phyloP scores from a whole-genome alignment of 495 filamentous ascomycete species.

The Hypoxylon fragiforme region DNA sequence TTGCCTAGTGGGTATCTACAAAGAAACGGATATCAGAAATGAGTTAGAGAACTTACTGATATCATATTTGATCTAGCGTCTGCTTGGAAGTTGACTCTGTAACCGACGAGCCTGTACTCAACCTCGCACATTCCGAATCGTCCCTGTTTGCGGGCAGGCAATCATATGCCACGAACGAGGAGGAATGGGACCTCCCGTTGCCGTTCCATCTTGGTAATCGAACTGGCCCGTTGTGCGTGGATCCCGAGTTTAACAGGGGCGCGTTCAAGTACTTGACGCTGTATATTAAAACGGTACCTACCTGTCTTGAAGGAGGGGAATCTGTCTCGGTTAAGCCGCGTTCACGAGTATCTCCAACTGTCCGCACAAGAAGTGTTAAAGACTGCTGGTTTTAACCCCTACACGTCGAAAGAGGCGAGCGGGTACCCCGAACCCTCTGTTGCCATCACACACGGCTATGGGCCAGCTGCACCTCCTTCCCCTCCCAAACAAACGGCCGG shows the following conservation, averaged over 20 bases:
- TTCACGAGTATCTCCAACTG: not conserved
- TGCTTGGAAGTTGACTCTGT: slow-evolving; percentile 34
- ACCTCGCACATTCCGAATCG: slow-evolving; percentile 44
- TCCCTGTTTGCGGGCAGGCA: slow-evolving; percentile 38
- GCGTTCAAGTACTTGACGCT: slow-evolving; percentile 48
- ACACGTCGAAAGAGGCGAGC: slow-evolving; percentile 1
- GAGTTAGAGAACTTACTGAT: too few relatives aligned
- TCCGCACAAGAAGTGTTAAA: slow-evolving; percentile 28
- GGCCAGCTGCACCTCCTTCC: slow-evolving; percentile 45
- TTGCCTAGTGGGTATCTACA: not conserved
- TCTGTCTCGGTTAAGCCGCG: not conserved
- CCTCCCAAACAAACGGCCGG: slow-evolving; percentile 38
- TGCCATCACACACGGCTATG: slow-evolving; percentile 35
- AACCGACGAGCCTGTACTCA: slow-evolving; percentile 31
- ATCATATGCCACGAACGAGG: slow-evolving; percentile 41
- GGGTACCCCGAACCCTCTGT: slow-evolving; percentile 22
- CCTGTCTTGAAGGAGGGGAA: slow-evolving; percentile 1
- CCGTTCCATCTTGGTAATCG: slow-evolving; percentile 29
- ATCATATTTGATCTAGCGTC: slow-evolving; percentile 10
- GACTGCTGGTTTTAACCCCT: not conserved
- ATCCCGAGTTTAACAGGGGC: slow-evolving; percentile 38
- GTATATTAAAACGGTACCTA: slow-evolving; percentile 10
- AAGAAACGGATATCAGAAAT: too few relatives aligned
- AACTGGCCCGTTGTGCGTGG: slow-evolving; percentile 40
- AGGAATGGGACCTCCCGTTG: slow-evolving; percentile 39